phyloP scores from a whole-genome alignment of 2,329 filamentous ascomycete species.

The Stagonosporopsis chrysanthemi region DNA sequence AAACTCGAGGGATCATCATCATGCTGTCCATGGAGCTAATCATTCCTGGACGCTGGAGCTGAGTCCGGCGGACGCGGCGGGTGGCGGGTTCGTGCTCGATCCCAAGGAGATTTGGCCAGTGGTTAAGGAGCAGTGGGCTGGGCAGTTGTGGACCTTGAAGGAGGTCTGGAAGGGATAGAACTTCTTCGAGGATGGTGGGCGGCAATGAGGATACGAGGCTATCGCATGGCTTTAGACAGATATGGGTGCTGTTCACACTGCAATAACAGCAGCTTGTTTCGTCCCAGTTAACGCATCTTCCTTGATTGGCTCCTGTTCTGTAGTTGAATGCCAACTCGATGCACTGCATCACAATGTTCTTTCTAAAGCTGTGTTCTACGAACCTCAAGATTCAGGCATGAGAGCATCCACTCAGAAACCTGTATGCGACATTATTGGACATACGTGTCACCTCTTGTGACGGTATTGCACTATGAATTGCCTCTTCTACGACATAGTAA shows the following conservation, averaged over 20 bases:
- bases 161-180: constrained; percentile 23
- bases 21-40: constrained; percentile 50
- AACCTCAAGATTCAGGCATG: too few relatives aligned
- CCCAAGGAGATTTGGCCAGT: constrained; percentile 56
- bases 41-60: constrained; percentile 58
- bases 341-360: too few relatives aligned
- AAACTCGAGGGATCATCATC: constrained; percentile 53
- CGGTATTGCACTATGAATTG: too few relatives aligned
- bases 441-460: too few relatives aligned
- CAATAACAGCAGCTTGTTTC: too few relatives aligned
- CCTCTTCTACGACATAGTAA: too few relatives aligned
- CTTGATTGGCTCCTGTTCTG: too few relatives aligned
- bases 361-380: too few relatives aligned
- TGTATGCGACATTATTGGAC: too few relatives aligned
- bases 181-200: not conserved
- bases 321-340: too few relatives aligned
- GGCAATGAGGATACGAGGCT: not conserved
- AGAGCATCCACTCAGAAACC: too few relatives aligned
- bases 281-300: too few relatives aligned
- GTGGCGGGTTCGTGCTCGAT: constrained; percentile 58
- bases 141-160: constrained; percentile 33
- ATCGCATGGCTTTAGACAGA: not conserved
- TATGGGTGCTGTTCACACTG: not conserved
- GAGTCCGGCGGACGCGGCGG: constrained; percentile 52
- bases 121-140: constrained; percentile 57